Percentiles rank a stretch among this genome's conserved stretches.
phyloP scores from a whole-genome alignment of 805 yeast species.

The Ogataea methylovora region DNA sequence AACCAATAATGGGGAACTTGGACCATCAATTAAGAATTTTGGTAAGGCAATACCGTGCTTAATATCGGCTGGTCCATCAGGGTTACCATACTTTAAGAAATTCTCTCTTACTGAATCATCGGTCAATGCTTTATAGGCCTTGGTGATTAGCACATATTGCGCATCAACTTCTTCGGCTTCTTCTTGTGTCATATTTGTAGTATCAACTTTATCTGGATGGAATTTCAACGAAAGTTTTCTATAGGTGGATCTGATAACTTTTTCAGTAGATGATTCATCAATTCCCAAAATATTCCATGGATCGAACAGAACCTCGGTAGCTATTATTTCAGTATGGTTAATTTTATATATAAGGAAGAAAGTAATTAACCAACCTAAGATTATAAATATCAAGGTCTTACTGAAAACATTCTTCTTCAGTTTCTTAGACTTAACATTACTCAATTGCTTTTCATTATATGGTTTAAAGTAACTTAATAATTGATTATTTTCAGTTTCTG shows the following conservation, averaged over 20 bases:
- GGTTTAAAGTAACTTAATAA: slow-evolving; percentile 26
- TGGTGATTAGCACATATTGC: slow-evolving; percentile 70
- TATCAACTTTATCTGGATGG: slow-evolving; percentile 89
- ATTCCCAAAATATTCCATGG: slow-evolving; percentile 86
- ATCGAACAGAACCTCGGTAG: slow-evolving; percentile 54
- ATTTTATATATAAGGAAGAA: slow-evolving; percentile 32
- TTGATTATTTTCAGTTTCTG: slow-evolving; percentile 8
- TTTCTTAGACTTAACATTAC: slow-evolving; percentile 20
- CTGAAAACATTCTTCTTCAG: slow-evolving; percentile 28
- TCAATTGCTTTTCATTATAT: slow-evolving; percentile 23
- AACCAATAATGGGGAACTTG: slow-evolving; percentile 57
- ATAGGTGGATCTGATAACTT: slow-evolving; percentile 73
- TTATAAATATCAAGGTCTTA: slow-evolving; percentile 17
- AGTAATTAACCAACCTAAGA: slow-evolving; percentile 57
- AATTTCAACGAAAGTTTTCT: slow-evolving; percentile 79
- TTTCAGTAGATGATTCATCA: slow-evolving; percentile 57
- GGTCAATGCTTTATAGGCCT: slow-evolving; percentile 92
- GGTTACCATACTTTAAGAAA: slow-evolving; percentile 85
- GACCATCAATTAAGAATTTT: slow-evolving; percentile 78
- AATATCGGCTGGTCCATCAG: slow-evolving; percentile 92
- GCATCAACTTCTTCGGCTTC: slow-evolving; percentile 59
- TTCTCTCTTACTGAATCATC: slow-evolving; percentile 82
- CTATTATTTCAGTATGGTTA: slow-evolving; percentile 37
- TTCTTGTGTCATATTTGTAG: slow-evolving; percentile 46
- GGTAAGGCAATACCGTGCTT: slow-evolving; percentile 95